These are phyloP conservation scores for Ambrosia trifida DNA, from an alignment of 129 eudicot species.

Conservation along the genomic window DNA sequence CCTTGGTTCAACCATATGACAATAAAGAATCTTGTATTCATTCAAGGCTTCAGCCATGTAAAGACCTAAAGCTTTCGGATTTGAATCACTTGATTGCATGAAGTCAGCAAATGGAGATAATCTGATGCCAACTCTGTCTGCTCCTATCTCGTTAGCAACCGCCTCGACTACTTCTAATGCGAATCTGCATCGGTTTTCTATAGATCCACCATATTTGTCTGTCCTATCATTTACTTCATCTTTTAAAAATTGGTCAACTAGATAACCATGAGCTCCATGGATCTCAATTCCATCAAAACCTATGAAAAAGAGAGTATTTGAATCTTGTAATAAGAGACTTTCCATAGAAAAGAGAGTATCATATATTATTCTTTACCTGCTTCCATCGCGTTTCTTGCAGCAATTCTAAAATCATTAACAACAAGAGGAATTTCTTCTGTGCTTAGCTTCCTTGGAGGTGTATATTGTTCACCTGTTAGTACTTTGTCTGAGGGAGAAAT, in stretches of 20 bases:
- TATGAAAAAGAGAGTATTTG: not conserved
- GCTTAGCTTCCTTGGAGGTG: conserved; percentile 35
- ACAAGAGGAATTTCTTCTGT: conserved; percentile 30
- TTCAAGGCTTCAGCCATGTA: conserved; percentile 33
- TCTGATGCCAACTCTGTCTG: conserved; percentile 32
- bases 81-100: conserved; percentile 26
- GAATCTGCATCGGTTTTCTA: conserved; percentile 16
- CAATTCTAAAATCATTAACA: conserved; percentile 35
- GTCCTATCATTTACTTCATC: conserved; percentile 38
- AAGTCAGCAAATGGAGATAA: conserved; percentile 32
- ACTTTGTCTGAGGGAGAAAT: conserved; percentile 36
- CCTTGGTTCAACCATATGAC: conserved; percentile 36
- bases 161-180: conserved; percentile 22
- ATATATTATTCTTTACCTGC: conserved; percentile 23
- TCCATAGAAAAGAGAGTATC: too few species aligned
- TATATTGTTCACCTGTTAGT: conserved; percentile 17
- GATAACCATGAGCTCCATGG: conserved; percentile 43
- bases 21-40: conserved; percentile 19
- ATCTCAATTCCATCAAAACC: conserved; percentile 46
- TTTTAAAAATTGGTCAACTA: conserved; percentile 42
- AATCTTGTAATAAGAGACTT: too few species aligned
- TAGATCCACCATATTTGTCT: conserved; percentile 39
- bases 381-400: conserved; percentile 42
- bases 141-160: conserved; percentile 30
- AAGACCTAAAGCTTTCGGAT: conserved; percentile 40